Evolutionary conservation across 2,329 filamentous ascomycete genomes (phyloP).

Genomic region (Pseudomassariella vexata): DNA sequence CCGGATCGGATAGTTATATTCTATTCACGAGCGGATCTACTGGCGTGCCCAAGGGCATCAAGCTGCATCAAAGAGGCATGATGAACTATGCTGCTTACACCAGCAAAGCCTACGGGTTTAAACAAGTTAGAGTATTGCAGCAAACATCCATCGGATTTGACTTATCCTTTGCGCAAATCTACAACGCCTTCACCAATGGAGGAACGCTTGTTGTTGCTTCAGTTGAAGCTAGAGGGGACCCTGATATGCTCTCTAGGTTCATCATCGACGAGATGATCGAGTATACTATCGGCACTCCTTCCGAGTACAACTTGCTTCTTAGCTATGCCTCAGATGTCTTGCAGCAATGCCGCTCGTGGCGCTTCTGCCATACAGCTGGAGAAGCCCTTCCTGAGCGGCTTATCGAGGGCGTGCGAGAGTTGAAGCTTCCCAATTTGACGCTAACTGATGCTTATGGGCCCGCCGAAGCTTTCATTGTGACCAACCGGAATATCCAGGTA

Average conservation of each 20-base stretch:
- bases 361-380: too few relatives aligned
- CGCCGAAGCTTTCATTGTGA: not conserved
- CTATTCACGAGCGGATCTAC: conserved; percentile 9
- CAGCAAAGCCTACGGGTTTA: too few relatives aligned
- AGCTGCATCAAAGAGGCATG: too few relatives aligned
- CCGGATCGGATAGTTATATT: too few relatives aligned
- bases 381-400: not conserved
- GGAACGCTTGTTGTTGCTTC: conserved; percentile 25
- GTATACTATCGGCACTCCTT: conserved; percentile 28
- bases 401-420: not conserved
- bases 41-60: conserved; percentile 9
- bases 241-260: conserved; percentile 22
- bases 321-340: conserved; percentile 9
- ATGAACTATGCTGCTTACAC: too few relatives aligned
- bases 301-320: conserved; percentile 27
- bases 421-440: not conserved
- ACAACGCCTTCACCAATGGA: conserved; percentile 22
- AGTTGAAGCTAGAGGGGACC: conserved; percentile 21
- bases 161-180: conserved; percentile 23
- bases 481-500: not conserved
- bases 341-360: conserved; percentile 17
- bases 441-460: not conserved
- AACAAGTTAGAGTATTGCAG: too few relatives aligned
- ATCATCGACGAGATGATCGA: conserved; percentile 28
- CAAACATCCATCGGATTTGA: conserved; percentile 29